These are phyloP conservation scores for Gardenia jasminoides DNA, from an alignment of 257 asterid genomes.

Conservation along the genomic window DNA sequence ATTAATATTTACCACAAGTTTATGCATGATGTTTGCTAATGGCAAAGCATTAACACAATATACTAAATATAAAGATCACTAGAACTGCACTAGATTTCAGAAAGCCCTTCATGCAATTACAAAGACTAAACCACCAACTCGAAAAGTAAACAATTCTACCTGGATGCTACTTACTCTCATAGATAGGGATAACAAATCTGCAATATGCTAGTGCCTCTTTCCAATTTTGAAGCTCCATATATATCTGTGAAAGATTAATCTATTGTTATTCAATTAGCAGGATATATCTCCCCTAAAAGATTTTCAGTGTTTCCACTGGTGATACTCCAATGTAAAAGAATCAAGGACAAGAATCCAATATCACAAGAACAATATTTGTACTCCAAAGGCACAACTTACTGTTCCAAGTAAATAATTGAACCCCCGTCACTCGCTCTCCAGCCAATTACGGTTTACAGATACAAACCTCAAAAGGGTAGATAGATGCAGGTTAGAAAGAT, in stretches of 20 bases:
- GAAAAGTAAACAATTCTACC: neutral
- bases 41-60: neutral
- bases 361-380: neutral
- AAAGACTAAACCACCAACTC: neutral
- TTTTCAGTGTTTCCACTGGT: neutral
- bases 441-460: neutral
- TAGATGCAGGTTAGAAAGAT: neutral
- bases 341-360: neutral
- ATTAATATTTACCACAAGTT: neutral
- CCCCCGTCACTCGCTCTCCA: neutral
- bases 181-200: constrained; percentile 66
- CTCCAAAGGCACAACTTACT: neutral
- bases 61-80: neutral
- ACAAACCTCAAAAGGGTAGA: neutral
- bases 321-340: neutral
- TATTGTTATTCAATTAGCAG: neutral
- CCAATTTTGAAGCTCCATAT: constrained; percentile 81
- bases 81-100: neutral
- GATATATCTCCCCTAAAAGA: neutral
- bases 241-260: constrained; percentile 34
- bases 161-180: constrained; percentile 54
- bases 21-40: neutral
- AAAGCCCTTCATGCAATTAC: neutral
- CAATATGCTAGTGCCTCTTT: constrained; percentile 67
- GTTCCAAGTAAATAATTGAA: neutral